Percentiles rank a stretch among this genome's conserved stretches.
Conservation (phyloP, 1,284 basidiomycete species). For the Irpex sp. region DNA sequence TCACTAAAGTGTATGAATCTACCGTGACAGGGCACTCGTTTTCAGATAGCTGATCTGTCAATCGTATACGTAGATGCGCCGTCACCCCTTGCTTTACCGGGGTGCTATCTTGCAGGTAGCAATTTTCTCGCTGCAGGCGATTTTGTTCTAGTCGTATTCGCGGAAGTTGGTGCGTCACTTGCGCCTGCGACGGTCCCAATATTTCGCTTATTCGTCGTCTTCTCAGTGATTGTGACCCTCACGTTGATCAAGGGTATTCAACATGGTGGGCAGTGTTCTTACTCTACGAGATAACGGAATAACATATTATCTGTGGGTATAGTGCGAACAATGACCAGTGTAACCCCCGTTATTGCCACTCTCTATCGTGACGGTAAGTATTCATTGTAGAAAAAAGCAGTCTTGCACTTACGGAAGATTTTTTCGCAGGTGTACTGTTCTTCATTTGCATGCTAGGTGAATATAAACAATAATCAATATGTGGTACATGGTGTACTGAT, state of each 20-base stretch:
- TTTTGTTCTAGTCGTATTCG: background rate
- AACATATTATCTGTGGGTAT: background rate
- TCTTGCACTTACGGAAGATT: too few relatives aligned
- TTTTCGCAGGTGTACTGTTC: background rate
- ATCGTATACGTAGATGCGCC: background rate
- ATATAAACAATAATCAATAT: background rate
- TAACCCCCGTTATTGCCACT: background rate
- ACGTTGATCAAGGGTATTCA: background rate
- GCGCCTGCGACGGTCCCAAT: too few relatives aligned
- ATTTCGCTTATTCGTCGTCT: background rate
- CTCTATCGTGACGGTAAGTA: background rate
- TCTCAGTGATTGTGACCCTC: background rate
- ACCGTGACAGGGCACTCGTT: background rate
- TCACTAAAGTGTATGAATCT: background rate
- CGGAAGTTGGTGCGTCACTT: background rate
- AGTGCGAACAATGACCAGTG: background rate
- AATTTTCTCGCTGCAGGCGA: background rate
- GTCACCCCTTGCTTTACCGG: background rate
- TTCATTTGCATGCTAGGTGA: background rate
- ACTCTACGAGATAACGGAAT: background rate
- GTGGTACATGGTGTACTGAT: background rate
- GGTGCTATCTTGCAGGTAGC: background rate
- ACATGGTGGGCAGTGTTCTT: background rate
- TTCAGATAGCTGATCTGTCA: background rate
- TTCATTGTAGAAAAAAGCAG: too few relatives aligned